phyloP scores from a whole-genome alignment of 1,284 basidiomycete genomes.

The Malassezia sp. region DNA sequence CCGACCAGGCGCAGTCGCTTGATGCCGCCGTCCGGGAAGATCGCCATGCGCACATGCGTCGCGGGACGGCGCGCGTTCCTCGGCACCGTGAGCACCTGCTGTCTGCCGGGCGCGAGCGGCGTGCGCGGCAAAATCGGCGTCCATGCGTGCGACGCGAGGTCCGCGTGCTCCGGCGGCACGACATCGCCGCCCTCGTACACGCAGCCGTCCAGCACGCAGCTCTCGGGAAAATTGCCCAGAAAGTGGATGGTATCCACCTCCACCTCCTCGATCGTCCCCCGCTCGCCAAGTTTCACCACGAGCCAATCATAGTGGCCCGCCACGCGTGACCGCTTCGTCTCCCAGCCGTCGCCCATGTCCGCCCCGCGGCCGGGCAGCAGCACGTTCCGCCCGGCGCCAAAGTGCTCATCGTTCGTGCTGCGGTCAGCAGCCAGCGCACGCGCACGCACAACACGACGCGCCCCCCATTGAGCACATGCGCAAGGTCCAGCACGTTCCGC shows the following conservation, averaged over 20 bases:
- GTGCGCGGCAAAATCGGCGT: constrained; percentile 61
- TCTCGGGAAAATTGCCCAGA: constrained; percentile 87
- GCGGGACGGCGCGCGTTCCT: constrained; percentile 53
- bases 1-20: constrained; percentile 78
- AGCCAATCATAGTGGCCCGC: constrained; percentile 79
- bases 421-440: not conserved
- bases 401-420: constrained; percentile 69
- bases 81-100: constrained; percentile 68
- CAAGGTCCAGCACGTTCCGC: constrained; percentile 59
- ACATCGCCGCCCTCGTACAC: constrained; percentile 43
- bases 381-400: constrained; percentile 78
- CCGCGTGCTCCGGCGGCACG: constrained; percentile 13
- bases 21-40: constrained; percentile 87
- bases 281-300: constrained; percentile 62
- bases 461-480: constrained; percentile 80
- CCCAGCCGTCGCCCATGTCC: constrained; percentile 98
- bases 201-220: constrained; percentile 63
- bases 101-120: constrained; percentile 75
- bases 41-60: constrained; percentile 76
- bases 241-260: constrained; percentile 93
- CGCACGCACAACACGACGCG: constrained; percentile 55
- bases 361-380: constrained; percentile 74
- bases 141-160: constrained; percentile 53
- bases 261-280: constrained; percentile 61
- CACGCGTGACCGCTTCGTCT: constrained; percentile 76